phyloP scores from a whole-genome alignment of 495 filamentous ascomycete species.

The Talaromyces proteolyticus region DNA sequence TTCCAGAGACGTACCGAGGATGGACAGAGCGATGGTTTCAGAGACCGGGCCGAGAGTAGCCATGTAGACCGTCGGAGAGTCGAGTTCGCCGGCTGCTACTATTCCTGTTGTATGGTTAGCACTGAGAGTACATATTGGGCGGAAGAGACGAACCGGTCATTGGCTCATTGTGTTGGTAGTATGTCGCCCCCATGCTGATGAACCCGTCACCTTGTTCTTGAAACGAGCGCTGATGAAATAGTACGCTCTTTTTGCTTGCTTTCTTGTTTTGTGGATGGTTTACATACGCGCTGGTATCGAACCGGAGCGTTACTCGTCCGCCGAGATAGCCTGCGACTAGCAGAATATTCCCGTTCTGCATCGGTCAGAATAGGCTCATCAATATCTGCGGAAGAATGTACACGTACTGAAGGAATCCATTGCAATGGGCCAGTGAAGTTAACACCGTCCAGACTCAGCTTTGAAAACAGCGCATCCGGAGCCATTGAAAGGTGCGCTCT shows the following conservation, averaged over 20 bases:
- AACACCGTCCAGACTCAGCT: not conserved
- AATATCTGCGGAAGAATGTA: not conserved
- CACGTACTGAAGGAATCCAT: constrained; percentile 29
- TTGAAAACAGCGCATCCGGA: not conserved
- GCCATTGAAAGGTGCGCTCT: not conserved
- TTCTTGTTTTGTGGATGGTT: not conserved
- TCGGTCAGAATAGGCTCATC: not conserved
- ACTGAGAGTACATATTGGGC: not conserved
- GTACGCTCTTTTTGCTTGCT: not conserved
- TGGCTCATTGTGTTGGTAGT: constrained; percentile 2
- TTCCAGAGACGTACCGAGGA: not conserved
- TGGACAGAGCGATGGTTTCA: constrained; percentile 2
- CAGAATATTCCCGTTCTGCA: not conserved
- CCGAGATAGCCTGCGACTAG: constrained; percentile 1
- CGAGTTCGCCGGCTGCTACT: not conserved
- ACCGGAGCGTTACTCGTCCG: constrained; percentile 2
- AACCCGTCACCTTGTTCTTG: constrained; percentile 1
- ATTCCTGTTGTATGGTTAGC: not conserved
- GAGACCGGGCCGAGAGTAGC: not conserved
- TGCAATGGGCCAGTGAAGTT: constrained; percentile 28
- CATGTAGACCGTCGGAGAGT: not conserved
- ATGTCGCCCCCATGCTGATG: constrained; percentile 1
- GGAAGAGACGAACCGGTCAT: not conserved
- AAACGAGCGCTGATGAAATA: constrained; percentile 1
- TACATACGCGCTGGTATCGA: not conserved